A percentile compares a stretch with the other conserved stretches of the same genome.
Evolutionary conservation across 176 grass and related monocot species (phyloP).

Genomic region (Puya raimondii): DNA sequence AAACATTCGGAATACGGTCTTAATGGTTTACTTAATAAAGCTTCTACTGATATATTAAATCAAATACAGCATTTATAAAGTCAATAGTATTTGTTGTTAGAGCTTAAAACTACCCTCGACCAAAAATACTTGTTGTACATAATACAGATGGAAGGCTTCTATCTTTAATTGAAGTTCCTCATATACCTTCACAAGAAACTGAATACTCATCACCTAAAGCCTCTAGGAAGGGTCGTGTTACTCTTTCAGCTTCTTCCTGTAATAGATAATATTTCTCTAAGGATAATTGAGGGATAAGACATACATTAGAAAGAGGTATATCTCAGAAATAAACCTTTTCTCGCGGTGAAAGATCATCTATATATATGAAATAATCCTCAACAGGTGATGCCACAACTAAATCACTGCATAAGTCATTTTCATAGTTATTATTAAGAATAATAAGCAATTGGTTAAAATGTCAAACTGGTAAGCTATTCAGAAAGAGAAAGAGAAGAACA

Average conservation of each 20-base stretch:
- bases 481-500: neutral
- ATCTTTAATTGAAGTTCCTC: too few relatives aligned
- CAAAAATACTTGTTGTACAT: neutral
- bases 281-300: neutral
- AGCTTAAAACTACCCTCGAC: too few relatives aligned
- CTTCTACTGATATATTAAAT: too few relatives aligned
- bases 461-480: neutral
- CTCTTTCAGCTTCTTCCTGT: slow-evolving; percentile 57
- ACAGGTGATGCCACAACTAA: slow-evolving; percentile 86
- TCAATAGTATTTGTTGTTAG: too few relatives aligned
- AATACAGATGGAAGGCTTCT: neutral
- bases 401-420: slow-evolving; percentile 41
- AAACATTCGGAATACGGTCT: neutral
- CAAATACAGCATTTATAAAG: too few relatives aligned
- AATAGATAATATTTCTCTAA: slow-evolving; percentile 15
- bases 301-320: slow-evolving; percentile 6
- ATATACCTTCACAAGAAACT: slow-evolving; percentile 68
- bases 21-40: too few relatives aligned
- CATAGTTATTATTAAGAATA: neutral
- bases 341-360: slow-evolving; percentile 74
- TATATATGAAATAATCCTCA: slow-evolving; percentile 93
- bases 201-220: slow-evolving; percentile 82
- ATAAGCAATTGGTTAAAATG: neutral
- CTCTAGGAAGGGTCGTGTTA: slow-evolving; percentile 41
- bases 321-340: slow-evolving; percentile 52